These are phyloP conservation scores for Boletellus ananiceps DNA, from an alignment of 768 basidiomycete genomes.

Conservation along the genomic window DNA sequence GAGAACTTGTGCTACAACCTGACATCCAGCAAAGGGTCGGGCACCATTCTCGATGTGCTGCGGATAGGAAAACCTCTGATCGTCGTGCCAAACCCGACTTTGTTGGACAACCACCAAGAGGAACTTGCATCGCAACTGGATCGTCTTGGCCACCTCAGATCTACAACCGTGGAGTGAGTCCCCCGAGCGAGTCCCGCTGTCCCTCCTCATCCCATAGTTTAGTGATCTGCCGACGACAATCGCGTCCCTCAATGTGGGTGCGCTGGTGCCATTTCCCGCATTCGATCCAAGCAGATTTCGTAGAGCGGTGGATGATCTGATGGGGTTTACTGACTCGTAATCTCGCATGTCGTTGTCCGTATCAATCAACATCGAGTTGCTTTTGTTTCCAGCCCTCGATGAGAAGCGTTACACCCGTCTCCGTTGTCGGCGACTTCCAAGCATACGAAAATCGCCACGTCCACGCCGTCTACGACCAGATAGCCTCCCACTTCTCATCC, in stretches of 20 bases:
- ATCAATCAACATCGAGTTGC: not conserved
- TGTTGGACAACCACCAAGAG: slow-evolving; percentile 91
- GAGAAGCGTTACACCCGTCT: slow-evolving; percentile 36
- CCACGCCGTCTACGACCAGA: slow-evolving; percentile 78
- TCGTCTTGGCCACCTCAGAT: slow-evolving; percentile 50
- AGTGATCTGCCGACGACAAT: slow-evolving; percentile 59
- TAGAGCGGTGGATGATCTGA: slow-evolving; percentile 66
- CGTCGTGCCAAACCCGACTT: slow-evolving; percentile 81
- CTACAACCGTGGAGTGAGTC: slow-evolving; percentile 56
- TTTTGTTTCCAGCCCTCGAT: slow-evolving; percentile 4
- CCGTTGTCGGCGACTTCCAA: slow-evolving; percentile 46
- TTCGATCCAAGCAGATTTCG: slow-evolving; percentile 67
- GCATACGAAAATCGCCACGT: slow-evolving; percentile 72
- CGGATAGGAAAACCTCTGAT: slow-evolving; percentile 72
- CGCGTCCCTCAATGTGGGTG: slow-evolving; percentile 39
- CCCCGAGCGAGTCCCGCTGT: not conserved
- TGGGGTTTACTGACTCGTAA: slow-evolving; percentile 57
- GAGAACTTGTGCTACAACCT: not conserved
- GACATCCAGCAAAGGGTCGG: slow-evolving; percentile 59
- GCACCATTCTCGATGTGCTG: slow-evolving; percentile 88
- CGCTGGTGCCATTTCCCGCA: slow-evolving; percentile 56
- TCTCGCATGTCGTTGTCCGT: slow-evolving; percentile 2
- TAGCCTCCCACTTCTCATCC: slow-evolving; percentile 82
- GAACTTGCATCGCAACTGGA: slow-evolving; percentile 76
- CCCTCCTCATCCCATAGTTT: slow-evolving; percentile 9